Evolutionary conservation across 441 rosid genomes (phyloP).

Genomic region (Populus hybrid): DNA sequence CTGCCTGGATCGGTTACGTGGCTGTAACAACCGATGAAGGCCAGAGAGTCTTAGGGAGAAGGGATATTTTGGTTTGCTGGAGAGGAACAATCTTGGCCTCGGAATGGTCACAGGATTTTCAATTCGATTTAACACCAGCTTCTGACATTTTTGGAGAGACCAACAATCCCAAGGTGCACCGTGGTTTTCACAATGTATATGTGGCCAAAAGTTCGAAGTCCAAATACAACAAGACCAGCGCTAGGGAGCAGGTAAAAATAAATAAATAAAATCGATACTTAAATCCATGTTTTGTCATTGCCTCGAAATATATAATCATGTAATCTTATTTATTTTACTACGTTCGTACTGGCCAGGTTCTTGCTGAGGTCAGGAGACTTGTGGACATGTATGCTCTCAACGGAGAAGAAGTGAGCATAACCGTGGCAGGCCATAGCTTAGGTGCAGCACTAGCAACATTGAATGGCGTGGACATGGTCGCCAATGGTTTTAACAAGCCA

Average conservation of each 20-base stretch:
- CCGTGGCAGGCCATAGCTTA: slow-evolving; percentile 8
- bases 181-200: slow-evolving; percentile 28
- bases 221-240: slow-evolving; percentile 16
- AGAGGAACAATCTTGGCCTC: slow-evolving; percentile 16
- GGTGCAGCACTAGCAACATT: slow-evolving; percentile 7
- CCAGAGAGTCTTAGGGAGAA: slow-evolving; percentile 20
- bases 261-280: neutral
- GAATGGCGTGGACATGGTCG: neutral
- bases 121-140: neutral
- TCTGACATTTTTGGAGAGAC: slow-evolving; percentile 20
- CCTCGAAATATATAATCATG: too few species aligned
- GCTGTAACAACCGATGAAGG: slow-evolving; percentile 32
- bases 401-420: slow-evolving; percentile 1
- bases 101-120: slow-evolving; percentile 17
- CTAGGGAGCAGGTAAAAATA: slow-evolving; percentile 18
- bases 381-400: neutral
- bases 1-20: slow-evolving; percentile 30
- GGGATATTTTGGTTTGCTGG: slow-evolving; percentile 35
- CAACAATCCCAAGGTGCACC: slow-evolving; percentile 17
- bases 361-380: neutral
- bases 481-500: too few species aligned
- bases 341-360: neutral
- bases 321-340: too few species aligned
- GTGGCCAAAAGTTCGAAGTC: neutral
- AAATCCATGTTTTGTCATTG: too few species aligned